Base-by-base conservation (phyloP, 1,139 yeast genomes). In the Pichia cactophila region DNA sequence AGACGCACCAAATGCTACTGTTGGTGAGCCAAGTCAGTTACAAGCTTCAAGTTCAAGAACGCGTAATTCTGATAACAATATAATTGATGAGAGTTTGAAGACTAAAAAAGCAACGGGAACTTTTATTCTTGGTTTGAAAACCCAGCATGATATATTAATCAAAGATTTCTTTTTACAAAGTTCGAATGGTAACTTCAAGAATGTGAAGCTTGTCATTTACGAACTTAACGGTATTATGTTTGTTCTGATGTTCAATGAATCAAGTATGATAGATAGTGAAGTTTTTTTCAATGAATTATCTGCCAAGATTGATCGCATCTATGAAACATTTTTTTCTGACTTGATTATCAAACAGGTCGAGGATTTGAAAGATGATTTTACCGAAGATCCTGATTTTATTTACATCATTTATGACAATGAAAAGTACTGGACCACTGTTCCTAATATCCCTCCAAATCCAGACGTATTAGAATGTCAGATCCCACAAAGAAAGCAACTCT, bases 301-400 rank as follows among this genome's bases (percentile, higher is more conserved):
- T 48, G 45, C 46, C 4, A 71, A 71, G 49, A 57, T 80, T 16
- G 68, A 66, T 14, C 57, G 56, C 1, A 52, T 68, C 33, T 67
- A 65, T 48, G 50, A 52, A 3, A 51, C 51, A 2, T 57, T 58
- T 47, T 58, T 63, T 45, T 49, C 54, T 17, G 64, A 62, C 40
- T 36, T 63, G 12, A 54, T 61, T 14, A 33, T 55, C 3, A 54
- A 48, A n/a, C 66, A 62, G 48, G 41, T 62, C 11, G 50, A 58
- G 28, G 56, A 58, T 29, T 44, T 57, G 5, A 57, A 54, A 38
- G 45, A 42, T n/a, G 54, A 54, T 17, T 26, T 54, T 39, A 41
- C 44, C 14, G 35, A 20, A 35, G 29, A 41, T n/a, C 11, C 43
- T n/a, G 50, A 46, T 1, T 49, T 49, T 33, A 7, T 41, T 12